These are phyloP conservation scores for Suhomyces sp. DNA, from an alignment of 805 yeast genomes.

Conservation along the genomic window DNA sequence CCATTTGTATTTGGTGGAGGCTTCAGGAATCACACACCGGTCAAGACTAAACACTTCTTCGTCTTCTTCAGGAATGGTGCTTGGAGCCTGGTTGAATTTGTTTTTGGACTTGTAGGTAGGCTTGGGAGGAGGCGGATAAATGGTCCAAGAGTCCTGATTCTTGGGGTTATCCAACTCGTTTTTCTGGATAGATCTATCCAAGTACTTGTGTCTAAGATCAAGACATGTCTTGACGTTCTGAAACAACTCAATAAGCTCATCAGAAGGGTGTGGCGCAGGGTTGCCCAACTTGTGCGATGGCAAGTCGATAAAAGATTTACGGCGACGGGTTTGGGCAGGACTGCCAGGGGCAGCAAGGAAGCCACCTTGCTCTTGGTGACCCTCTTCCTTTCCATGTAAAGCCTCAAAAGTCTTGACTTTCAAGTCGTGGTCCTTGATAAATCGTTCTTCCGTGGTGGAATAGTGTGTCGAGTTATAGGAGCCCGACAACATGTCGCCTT, in stretches of 20 bases:
- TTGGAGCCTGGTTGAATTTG: constrained; percentile 46
- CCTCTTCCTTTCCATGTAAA: constrained; percentile 22
- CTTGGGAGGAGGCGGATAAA: constrained; percentile 92
- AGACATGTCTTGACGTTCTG: constrained; percentile 64
- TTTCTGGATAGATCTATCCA: constrained; percentile 61
- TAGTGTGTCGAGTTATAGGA: constrained; percentile 51
- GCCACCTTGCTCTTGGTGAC: constrained; percentile 1
- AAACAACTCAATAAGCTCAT: constrained; percentile 63
- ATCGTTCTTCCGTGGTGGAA: constrained; percentile 62
- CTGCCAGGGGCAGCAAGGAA: constrained; percentile 2
- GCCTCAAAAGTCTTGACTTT: constrained; percentile 58
- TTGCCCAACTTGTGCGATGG: constrained; percentile 19
- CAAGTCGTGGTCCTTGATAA: constrained; percentile 64
- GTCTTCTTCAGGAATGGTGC: constrained; percentile 25
- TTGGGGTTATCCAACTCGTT: constrained; percentile 79
- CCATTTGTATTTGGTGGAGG: constrained; percentile 39
- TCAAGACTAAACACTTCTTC: constrained; percentile 58
- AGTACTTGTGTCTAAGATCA: constrained; percentile 73
- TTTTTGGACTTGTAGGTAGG: constrained; percentile 71
- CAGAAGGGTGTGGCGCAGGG: constrained; percentile 47
- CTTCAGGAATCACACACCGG: constrained; percentile 54
- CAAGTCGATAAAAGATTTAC: constrained; percentile 40
- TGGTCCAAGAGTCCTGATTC: constrained; percentile 65
- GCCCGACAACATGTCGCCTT: constrained; percentile 27
- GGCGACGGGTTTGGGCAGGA: constrained; percentile 8